Conservation (phyloP, 2,329 filamentous ascomycete species). For the Diaporthe capsici region DNA sequence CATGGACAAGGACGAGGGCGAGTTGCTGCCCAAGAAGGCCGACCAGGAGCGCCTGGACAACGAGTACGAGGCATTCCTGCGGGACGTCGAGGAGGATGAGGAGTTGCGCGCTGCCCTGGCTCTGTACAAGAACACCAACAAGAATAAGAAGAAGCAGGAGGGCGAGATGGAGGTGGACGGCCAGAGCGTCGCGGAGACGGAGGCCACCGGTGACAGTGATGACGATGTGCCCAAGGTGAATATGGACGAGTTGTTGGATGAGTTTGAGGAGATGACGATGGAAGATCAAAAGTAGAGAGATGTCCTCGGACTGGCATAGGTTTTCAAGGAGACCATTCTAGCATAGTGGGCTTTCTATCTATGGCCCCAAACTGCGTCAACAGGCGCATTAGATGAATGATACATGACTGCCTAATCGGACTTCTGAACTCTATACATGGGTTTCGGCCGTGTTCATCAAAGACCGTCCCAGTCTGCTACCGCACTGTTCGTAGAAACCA, state of each 20-base stretch:
- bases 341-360: not conserved
- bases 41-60: conserved; percentile 90
- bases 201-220: conserved; percentile 60
- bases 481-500: not conserved
- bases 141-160: conserved; percentile 57
- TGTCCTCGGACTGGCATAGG: not conserved
- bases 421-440: not conserved
- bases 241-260: conserved; percentile 88
- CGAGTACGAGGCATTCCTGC: conserved; percentile 97
- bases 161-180: conserved; percentile 56
- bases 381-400: conserved; percentile 8
- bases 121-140: conserved; percentile 81
- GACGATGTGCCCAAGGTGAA: conserved; percentile 78
- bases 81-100: conserved; percentile 94
- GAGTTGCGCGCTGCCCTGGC: conserved; percentile 88
- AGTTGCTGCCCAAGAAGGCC: conserved; percentile 86
- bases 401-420: not conserved
- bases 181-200: conserved; percentile 37
- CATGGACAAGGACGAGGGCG: conserved; percentile 90
- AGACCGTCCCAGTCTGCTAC: not conserved
- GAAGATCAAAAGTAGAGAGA: conserved; percentile 58
- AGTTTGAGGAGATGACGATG: conserved; percentile 91
- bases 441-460: too few species aligned
- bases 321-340: not conserved
- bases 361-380: not conserved